Conservation (phyloP, 2,329 filamentous ascomycete species). For the Penicillium brevicompactum region DNA sequence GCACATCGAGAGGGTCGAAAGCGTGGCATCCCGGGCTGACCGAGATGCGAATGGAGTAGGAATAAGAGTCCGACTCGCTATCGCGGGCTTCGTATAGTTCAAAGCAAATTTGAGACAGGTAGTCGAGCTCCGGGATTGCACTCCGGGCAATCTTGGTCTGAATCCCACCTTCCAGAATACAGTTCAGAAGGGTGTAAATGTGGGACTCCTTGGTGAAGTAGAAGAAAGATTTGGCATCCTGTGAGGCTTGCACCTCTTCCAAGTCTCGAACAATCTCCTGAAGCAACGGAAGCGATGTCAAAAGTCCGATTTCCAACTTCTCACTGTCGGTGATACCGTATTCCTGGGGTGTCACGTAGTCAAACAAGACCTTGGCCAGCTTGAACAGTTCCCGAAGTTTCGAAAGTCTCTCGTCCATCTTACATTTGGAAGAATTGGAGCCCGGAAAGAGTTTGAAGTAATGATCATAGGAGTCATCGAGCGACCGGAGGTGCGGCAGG, state of each 20-base stretch:
- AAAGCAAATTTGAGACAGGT: conserved; percentile 96
- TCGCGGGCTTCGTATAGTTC: conserved; percentile 96
- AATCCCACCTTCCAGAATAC: conserved; percentile 94
- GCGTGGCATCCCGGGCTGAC: conserved; percentile 96
- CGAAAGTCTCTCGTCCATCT: conserved; percentile 80
- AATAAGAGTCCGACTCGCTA: conserved; percentile 73
- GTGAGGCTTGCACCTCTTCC: conserved; percentile 93
- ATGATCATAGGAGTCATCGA: conserved; percentile 61
- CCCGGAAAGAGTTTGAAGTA: conserved; percentile 93
- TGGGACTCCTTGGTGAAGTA: conserved; percentile 99
- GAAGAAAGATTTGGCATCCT: conserved; percentile 93
- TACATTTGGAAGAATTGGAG: conserved; percentile 71
- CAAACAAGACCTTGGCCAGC: conserved; percentile 90
- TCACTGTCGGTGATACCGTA: conserved; percentile 95
- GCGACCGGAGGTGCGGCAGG: conserved; percentile 44
- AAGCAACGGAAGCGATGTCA: conserved; percentile 89
- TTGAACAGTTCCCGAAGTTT: conserved; percentile 92
- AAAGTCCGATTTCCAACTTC: conserved; percentile 95
- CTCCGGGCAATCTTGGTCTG: conserved; percentile 95
- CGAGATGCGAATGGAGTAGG: conserved; percentile 94
- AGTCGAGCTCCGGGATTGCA: conserved; percentile 95
- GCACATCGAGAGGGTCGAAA: conserved; percentile 92
- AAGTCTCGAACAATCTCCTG: conserved; percentile 97
- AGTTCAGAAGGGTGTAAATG: conserved; percentile 97
- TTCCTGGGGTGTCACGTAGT: conserved; percentile 97